These are phyloP conservation scores for Davidsoniella neocaledoniae DNA, from an alignment of 2,329 filamentous ascomycete species.

Conservation along the genomic window DNA sequence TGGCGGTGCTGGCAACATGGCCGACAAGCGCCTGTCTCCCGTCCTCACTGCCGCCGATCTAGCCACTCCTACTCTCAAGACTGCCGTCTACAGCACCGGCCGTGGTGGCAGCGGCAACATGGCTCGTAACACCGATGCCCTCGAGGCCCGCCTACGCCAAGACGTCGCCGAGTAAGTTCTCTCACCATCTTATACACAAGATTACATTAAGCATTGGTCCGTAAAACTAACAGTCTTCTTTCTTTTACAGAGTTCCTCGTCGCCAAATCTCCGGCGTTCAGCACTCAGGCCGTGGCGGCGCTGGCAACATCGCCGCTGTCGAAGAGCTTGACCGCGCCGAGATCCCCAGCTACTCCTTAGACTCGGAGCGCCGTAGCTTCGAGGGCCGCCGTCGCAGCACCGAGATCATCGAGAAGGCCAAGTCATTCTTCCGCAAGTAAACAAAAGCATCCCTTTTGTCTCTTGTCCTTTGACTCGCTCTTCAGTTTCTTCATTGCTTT, in stretches of 20 bases:
- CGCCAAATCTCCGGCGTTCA: slow-evolving; percentile 40
- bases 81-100: slow-evolving; percentile 71
- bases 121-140: slow-evolving; percentile 53
- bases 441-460: background rate
- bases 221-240: slow-evolving; percentile 11
- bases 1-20: slow-evolving; percentile 64
- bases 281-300: slow-evolving; percentile 58
- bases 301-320: slow-evolving; percentile 48
- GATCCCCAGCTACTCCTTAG: slow-evolving; percentile 18
- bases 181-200: slow-evolving; percentile 3
- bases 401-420: slow-evolving; percentile 17
- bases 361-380: background rate
- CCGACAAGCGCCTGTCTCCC: slow-evolving; percentile 27
- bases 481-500: too few species aligned
- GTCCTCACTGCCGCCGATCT: slow-evolving; percentile 46
- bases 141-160: slow-evolving; percentile 61
- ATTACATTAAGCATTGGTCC: background rate
- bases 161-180: slow-evolving; percentile 55
- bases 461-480: background rate
- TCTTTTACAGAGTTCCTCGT: slow-evolving; percentile 30
- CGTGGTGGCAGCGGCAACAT: slow-evolving; percentile 83
- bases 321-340: slow-evolving; percentile 20
- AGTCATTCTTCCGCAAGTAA: slow-evolving; percentile 11
- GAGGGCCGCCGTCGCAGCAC: slow-evolving; percentile 20
- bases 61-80: slow-evolving; percentile 69